These are phyloP conservation scores for Xylaria hypoxylon DNA, from an alignment of 2,329 filamentous ascomycete genomes.

Conservation along the genomic window DNA sequence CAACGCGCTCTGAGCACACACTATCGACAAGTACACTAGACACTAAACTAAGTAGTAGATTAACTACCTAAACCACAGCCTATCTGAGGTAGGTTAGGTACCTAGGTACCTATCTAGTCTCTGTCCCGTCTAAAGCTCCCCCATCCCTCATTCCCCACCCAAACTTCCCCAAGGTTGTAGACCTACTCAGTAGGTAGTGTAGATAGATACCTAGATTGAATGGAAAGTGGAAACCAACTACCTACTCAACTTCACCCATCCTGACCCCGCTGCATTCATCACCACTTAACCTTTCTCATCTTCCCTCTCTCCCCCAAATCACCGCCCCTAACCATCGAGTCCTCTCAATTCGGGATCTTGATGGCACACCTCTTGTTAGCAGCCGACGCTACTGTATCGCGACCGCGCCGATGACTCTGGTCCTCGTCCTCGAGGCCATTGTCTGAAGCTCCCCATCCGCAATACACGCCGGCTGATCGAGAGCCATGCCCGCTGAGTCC, in stretches of 20 bases:
- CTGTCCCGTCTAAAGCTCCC: not conserved
- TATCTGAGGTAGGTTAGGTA: constrained; percentile 8
- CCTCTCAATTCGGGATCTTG: constrained; percentile 54
- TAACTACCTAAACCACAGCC: not conserved
- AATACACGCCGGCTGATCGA: constrained; percentile 53
- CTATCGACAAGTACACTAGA: not conserved
- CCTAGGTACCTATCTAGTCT: constrained; percentile 10
- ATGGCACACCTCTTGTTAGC: constrained; percentile 66
- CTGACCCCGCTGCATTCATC: constrained; percentile 40
- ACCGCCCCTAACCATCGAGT: constrained; percentile 42
- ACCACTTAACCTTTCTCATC: constrained; percentile 23
- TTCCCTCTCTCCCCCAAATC: constrained; percentile 18
- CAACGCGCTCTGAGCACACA: constrained; percentile 10
- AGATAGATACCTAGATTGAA: too few species aligned
- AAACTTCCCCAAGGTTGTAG: constrained; percentile 3
- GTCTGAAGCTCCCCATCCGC: constrained; percentile 57
- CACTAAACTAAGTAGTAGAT: not conserved
- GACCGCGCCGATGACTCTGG: constrained; percentile 71
- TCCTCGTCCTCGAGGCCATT: constrained; percentile 61
- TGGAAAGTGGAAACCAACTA: constrained; percentile 6
- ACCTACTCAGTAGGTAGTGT: too few species aligned
- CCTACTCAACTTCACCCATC: constrained; percentile 34
- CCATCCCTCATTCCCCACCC: constrained; percentile 19
- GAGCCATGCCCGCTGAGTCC: constrained; percentile 56
- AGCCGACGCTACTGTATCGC: constrained; percentile 61